A percentile compares a stretch with the other conserved stretches of the same genome.
Evolutionary conservation across 1,284 basidiomycete genomes (phyloP).

Genomic region (Mycosarcoma mackinlayi): DNA sequence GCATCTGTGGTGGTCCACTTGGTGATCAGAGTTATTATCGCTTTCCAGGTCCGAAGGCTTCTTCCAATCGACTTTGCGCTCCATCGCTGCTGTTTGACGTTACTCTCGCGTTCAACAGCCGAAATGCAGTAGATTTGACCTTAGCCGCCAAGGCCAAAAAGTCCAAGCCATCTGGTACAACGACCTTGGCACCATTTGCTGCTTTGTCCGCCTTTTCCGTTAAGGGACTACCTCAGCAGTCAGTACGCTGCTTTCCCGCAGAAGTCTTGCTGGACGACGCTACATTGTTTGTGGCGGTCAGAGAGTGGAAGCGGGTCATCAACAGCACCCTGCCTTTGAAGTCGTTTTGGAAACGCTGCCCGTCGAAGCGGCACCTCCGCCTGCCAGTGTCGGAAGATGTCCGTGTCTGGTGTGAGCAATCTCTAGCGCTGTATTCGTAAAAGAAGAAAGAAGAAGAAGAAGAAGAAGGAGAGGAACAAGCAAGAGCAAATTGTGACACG

Average conservation of each 20-base stretch:
- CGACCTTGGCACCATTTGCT: conserved; percentile 26
- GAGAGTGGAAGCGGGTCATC: conserved; percentile 11
- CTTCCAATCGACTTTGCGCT: conserved; percentile 16
- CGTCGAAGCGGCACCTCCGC: conserved; percentile 75
- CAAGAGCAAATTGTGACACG: too few relatives aligned
- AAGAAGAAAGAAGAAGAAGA: too few relatives aligned
- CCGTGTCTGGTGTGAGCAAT: conserved; percentile 57
- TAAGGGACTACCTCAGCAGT: neutral
- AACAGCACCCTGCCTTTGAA: conserved; percentile 72
- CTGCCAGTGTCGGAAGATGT: conserved; percentile 66
- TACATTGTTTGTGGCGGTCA: conserved; percentile 2
- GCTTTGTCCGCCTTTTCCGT: neutral
- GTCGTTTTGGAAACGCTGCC: conserved; percentile 78
- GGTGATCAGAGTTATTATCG: conserved; percentile 17
- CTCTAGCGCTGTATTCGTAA: too few relatives aligned
- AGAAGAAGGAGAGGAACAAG: neutral
- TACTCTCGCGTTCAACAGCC: conserved; percentile 28
- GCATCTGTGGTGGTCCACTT: conserved; percentile 12
- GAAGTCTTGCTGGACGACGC: neutral
- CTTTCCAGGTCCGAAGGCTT: too few relatives aligned
- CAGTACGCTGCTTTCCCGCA: conserved; percentile 11
- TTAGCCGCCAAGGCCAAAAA: conserved; percentile 54
- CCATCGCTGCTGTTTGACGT: conserved; percentile 16
- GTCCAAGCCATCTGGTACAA: conserved; percentile 56
- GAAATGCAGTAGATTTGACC: conserved; percentile 70